Percentiles rank a stretch among this genome's conserved stretches.
Evolutionary conservation across 1,284 basidiomycete species (phyloP).

Genomic region (Peniophora sp.): DNA sequence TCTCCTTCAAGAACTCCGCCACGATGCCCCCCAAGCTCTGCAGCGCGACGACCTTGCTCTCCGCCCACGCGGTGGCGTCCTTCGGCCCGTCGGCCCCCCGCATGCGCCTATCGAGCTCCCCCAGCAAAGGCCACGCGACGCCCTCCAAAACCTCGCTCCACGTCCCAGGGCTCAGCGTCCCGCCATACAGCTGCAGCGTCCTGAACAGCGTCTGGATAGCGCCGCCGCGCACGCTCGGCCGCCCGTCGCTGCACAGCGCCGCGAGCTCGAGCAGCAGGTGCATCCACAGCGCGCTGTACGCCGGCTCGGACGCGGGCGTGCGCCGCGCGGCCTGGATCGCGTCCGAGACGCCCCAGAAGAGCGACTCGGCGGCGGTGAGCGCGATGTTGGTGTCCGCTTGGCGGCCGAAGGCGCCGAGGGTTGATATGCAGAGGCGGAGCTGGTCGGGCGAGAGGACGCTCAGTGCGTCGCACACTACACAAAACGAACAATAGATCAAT

Average conservation of each 20-base stretch:
- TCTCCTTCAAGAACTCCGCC: slow-evolving; percentile 66
- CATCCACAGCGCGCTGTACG: slow-evolving; percentile 86
- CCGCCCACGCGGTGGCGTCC: slow-evolving; percentile 58
- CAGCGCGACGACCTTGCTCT: slow-evolving; percentile 82
- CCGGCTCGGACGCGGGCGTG: slow-evolving; percentile 55
- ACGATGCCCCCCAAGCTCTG: slow-evolving; percentile 82
- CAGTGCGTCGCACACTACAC: slow-evolving; percentile 80
- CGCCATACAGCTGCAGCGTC: slow-evolving; percentile 89
- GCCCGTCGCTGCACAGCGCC: slow-evolving; percentile 71
- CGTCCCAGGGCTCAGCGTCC: slow-evolving; percentile 66
- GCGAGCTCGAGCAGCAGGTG: slow-evolving; percentile 81
- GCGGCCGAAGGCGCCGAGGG: slow-evolving; percentile 83
- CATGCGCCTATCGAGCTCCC: slow-evolving; percentile 57
- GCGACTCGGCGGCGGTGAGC: slow-evolving; percentile 81
- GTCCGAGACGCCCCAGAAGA: slow-evolving; percentile 92
- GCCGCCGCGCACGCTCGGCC: slow-evolving; percentile 85
- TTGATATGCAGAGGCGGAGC: slow-evolving; percentile 81
- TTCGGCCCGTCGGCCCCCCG: slow-evolving; percentile 23
- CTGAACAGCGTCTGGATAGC: slow-evolving; percentile 95
- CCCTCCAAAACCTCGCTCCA: slow-evolving; percentile 90
- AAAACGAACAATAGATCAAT: too few relatives aligned
- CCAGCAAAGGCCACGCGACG: slow-evolving; percentile 84
- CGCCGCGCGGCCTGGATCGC: slow-evolving; percentile 77
- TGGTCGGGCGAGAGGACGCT: slow-evolving; percentile 75
- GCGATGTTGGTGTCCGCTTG: slow-evolving; percentile 95